Base-by-base conservation (phyloP, 129 eudicot species). In the Rutidosis leptorrhynchoides region DNA sequence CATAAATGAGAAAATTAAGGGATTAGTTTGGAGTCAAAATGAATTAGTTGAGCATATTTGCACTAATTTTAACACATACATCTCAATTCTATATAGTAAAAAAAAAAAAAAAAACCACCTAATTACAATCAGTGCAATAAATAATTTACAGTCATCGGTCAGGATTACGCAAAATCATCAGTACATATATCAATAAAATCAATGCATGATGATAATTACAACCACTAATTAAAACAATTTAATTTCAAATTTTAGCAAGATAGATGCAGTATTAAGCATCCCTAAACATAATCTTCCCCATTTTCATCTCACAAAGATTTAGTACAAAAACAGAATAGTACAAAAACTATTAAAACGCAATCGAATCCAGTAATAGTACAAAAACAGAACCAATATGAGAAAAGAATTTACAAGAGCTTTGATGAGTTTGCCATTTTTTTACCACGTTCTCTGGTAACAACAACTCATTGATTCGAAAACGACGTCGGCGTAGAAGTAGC, bases 381-480 rank as follows among this genome's bases (percentile, higher is more conserved):
- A 17, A 52, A 1, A 37, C 22, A 58, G 28, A 9, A 33, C 49
- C 4, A 12, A 49, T 6, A 22, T 59, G 7, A 61, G 0, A 51
- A 45, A 33, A 43, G 30, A 60, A 29, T 20, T 64, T 84, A 90
- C 97, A 60, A 90, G 80, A 15, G 97, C 84, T 53, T 70, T 72
- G 77, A 90, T 83, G 79, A 90, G 96, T 80, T 84, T 90, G 45
- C 48, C 80, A 70, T 90, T 90, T 66, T n/a, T n/a, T 90, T 90
- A 62, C 97, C 97, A 29, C 90, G 96, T 74, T 90, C 97, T 22
- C 97, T 64, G 22, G 97, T 90, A 29, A 90, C 96, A 29, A 90
- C 93, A 23, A 90, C 97, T 7, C 78, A 73, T 16, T 81, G 78
- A 40, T 28, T 74, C n/a, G 88, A 77, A 9, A n/a, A 70, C 53